Conservation (phyloP, 2,329 filamentous ascomycete species). For the Hymenotorrendiella dingleyae region DNA sequence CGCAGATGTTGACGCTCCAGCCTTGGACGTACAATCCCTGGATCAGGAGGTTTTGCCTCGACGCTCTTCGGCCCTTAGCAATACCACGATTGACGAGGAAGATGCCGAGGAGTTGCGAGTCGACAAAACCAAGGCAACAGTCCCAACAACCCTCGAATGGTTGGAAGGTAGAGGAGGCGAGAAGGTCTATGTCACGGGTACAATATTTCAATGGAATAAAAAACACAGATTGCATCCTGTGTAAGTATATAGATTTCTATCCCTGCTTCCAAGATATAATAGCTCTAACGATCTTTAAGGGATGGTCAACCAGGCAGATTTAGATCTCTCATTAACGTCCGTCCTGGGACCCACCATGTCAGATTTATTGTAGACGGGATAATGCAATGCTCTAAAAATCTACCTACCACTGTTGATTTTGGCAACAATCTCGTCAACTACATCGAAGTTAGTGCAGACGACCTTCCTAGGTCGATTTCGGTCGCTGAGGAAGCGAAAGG, state of each 20-base stretch:
- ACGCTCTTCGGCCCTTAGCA: constrained; percentile 53
- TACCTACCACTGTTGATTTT: constrained; percentile 95
- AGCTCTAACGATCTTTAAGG: constrained; percentile 24
- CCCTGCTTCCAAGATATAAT: background rate
- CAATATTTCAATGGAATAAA: constrained; percentile 94
- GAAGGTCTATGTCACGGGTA: constrained; percentile 93
- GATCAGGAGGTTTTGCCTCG: constrained; percentile 43
- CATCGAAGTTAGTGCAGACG: constrained; percentile 82
- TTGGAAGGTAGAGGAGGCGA: constrained; percentile 60
- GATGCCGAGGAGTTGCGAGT: constrained; percentile 72
- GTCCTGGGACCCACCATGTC: constrained; percentile 91
- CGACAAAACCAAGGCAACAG: constrained; percentile 68
- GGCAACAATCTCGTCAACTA: constrained; percentile 98
- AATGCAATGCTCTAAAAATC: constrained; percentile 79
- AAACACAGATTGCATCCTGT: constrained; percentile 83
- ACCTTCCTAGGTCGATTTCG: constrained; percentile 42
- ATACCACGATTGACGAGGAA: constrained; percentile 70
- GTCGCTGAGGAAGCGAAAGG: constrained; percentile 27
- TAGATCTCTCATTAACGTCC: constrained; percentile 73
- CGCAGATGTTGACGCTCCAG: constrained; percentile 42
- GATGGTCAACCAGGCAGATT: constrained; percentile 53
- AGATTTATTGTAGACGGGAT: constrained; percentile 93
- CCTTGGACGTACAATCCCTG: constrained; percentile 36
- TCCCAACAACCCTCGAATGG: constrained; percentile 86
- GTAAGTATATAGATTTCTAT: constrained; percentile 44